Evolutionary conservation across 805 yeast genomes (phyloP).

Genomic region (Candida orba): DNA sequence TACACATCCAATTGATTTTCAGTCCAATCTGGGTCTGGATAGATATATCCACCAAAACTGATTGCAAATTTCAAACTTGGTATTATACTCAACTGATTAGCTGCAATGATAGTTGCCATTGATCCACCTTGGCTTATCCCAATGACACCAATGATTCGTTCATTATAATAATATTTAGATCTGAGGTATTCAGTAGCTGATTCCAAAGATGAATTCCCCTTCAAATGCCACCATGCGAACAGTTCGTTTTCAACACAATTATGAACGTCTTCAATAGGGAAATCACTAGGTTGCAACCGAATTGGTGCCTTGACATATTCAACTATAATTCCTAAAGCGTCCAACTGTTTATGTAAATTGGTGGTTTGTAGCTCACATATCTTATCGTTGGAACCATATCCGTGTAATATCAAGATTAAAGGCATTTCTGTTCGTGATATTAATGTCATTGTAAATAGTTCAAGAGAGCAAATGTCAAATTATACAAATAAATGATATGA

Average conservation of each 20-base stretch:
- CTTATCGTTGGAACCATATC: conserved; percentile 2
- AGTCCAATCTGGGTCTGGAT: conserved; percentile 1
- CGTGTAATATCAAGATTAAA: conserved; percentile 1
- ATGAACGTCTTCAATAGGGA: conserved; percentile 3
- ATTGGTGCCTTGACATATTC: conserved; percentile 3
- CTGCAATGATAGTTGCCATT: conserved; percentile 1
- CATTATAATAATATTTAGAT: background rate
- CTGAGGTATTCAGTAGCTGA: background rate
- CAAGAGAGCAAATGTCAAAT: background rate
- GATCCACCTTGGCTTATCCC: conserved; percentile 8
- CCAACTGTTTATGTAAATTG: background rate
- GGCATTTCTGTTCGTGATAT: conserved; percentile 1
- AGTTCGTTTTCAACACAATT: background rate
- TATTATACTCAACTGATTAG: conserved; percentile 2
- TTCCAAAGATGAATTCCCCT: background rate
- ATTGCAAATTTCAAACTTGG: conserved; percentile 5
- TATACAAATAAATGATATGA: too few relatives aligned
- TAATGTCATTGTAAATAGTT: background rate
- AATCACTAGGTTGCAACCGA: background rate
- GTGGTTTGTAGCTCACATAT: conserved; percentile 1
- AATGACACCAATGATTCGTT: conserved; percentile 3
- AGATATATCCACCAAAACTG: conserved; percentile 4
- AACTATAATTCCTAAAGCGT: conserved; percentile 1
- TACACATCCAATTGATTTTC: background rate
- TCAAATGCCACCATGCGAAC: conserved; percentile 6